Evolutionary conservation across 805 yeast species (phyloP).

Genomic region (Diddensiella transvaalensis): DNA sequence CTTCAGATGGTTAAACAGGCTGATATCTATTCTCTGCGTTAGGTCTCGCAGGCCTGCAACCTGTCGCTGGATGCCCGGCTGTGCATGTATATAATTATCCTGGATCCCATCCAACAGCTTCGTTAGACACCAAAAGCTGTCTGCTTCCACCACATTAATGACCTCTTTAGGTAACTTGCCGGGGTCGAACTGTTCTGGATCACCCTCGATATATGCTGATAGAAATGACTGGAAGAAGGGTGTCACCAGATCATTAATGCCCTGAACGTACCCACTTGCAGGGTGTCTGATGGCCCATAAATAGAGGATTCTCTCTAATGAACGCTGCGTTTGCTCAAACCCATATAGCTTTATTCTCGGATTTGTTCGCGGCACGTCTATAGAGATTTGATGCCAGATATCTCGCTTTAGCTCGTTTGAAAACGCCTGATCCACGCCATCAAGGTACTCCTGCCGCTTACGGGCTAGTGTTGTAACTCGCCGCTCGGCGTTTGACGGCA

Average conservation of each 20-base stretch:
- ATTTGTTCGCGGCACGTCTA: constrained; percentile 92
- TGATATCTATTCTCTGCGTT: constrained; percentile 74
- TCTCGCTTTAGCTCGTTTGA: constrained; percentile 62
- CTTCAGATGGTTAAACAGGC: constrained; percentile 69
- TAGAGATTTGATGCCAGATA: constrained; percentile 93
- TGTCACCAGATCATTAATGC: constrained; percentile 89
- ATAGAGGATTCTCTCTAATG: constrained; percentile 76
- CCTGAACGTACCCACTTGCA: constrained; percentile 97
- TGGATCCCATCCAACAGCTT: constrained; percentile 90
- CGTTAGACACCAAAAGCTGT: constrained; percentile 94
- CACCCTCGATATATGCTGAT: constrained; percentile 55
- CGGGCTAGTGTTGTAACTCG: constrained; percentile 65
- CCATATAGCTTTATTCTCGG: constrained; percentile 77
- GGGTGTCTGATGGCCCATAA: constrained; percentile 97
- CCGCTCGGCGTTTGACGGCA: constrained; percentile 80
- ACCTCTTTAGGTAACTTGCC: constrained; percentile 54
- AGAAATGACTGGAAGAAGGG: constrained; percentile 89
- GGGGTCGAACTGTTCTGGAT: constrained; percentile 61
- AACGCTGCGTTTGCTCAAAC: constrained; percentile 64
- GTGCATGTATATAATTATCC: constrained; percentile 96
- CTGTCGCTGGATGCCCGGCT: constrained; percentile 93
- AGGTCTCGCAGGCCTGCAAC: constrained; percentile 75
- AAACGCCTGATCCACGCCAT: constrained; percentile 67
- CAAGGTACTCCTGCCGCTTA: constrained; percentile 80
- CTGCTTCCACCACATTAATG: constrained; percentile 78